Base-by-base conservation (phyloP, 768 basidiomycete species). In the Lyophyllum semitale region DNA sequence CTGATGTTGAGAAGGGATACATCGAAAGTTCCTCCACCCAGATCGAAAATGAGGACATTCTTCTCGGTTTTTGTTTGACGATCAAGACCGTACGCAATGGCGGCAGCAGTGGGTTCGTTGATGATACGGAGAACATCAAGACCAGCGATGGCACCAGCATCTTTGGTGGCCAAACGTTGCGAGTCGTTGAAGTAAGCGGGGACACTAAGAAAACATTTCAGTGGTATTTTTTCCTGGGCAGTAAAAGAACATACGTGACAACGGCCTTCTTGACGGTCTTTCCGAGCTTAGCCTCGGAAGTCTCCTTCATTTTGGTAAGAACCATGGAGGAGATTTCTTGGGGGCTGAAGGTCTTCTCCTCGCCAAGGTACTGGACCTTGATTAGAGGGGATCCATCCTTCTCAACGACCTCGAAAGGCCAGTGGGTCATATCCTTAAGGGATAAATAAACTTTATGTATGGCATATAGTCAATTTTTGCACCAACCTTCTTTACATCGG, bases 251-350 rank as follows among this genome's bases (percentile, higher is more conserved):
- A 62, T 74, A 94, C 93, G 95, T 97, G 76, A 99, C 88, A 60
- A 99, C 97, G 53, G 97, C 97, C 80, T 98, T 98, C 80, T 94
- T 95, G 73, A 98, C 94, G 44, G 89, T 88, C 83, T 95, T 96
- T 66, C 97, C 95, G 64, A 99, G 91, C 78, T 99, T 98, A 62
- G 96, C 93, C 80, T 99, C 97, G 42, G 96, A 93, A 66, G 95
- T 97, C 75, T 98, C 97, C 85, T 97, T 98, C 95, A 99, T 98
- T 82, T 99, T 99, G 61, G 82, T 84, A 66, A 99, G 88, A 65
- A 99, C 97, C 97, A 98, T 99, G 60, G 97, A 91, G n/a, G 97
- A 99, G 70, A 99, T 95, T 77, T 99, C 97, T 78, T 95, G 95
- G 52, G 93, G 97, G 65, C 88, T 93, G 82, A 98, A 98, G 55